A percentile compares a stretch with the other conserved stretches of the same genome.
Conservation (phyloP, 2,329 filamentous ascomycete genomes). For the Ceratocystis albifundus region DNA sequence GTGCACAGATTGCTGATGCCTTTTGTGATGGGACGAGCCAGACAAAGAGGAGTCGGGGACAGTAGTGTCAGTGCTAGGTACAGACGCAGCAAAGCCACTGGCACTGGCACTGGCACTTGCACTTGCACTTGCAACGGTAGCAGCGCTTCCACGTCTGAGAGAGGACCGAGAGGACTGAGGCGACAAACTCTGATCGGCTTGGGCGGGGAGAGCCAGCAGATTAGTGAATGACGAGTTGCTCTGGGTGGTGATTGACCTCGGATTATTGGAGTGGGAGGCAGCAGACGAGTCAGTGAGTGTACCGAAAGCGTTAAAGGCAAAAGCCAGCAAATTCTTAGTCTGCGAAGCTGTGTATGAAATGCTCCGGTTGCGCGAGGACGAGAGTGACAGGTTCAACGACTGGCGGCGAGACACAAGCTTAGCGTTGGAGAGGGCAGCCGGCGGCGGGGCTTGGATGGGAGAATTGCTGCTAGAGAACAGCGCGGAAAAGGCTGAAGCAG, state of each 20-base stretch:
- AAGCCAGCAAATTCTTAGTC: constrained; percentile 18
- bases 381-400: constrained; percentile 15
- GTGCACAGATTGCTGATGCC: not conserved
- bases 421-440: constrained; percentile 11
- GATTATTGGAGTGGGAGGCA: not conserved
- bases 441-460: constrained; percentile 19
- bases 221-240: constrained; percentile 10
- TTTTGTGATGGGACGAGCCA: not conserved
- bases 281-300: constrained; percentile 10
- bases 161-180: constrained; percentile 20
- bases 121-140: not conserved
- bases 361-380: constrained; percentile 19
- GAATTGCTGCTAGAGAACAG: constrained; percentile 15
- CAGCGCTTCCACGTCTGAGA: constrained; percentile 11
- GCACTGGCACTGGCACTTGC: no score
- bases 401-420: constrained; percentile 22
- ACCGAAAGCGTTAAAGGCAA: constrained; percentile 13
- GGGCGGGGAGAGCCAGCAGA: constrained; percentile 13
- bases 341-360: constrained; percentile 21
- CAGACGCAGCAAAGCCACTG: not conserved
- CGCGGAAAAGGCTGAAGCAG: constrained; percentile 4
- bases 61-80: not conserved
- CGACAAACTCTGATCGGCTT: constrained; percentile 13
- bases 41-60: not conserved
- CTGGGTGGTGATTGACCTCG: not conserved